Conservation (phyloP, 1,284 basidiomycete species). For the Sanguinoderma infundibulare region DNA sequence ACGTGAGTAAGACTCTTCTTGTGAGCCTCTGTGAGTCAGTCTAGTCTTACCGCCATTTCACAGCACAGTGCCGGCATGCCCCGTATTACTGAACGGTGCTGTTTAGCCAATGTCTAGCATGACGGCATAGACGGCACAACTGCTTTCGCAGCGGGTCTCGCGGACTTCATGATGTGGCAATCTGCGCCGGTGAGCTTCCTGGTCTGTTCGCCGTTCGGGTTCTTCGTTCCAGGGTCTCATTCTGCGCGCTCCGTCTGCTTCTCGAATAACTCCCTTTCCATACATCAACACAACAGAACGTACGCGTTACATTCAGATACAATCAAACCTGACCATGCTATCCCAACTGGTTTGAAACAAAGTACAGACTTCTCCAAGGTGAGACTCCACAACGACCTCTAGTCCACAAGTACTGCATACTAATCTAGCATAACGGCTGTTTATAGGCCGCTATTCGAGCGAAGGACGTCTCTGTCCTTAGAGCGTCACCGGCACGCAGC, state of each 20-base stretch:
- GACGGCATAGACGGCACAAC: too few relatives aligned
- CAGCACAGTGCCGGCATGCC: too few relatives aligned
- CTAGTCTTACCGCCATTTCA: too few relatives aligned
- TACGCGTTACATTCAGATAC: background rate
- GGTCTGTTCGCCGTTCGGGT: background rate
- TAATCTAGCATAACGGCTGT: background rate
- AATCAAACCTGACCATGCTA: background rate
- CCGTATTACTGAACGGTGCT: too few relatives aligned
- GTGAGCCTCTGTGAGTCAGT: too few relatives aligned
- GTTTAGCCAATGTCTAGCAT: too few relatives aligned
- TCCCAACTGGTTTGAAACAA: background rate
- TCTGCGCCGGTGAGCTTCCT: background rate
- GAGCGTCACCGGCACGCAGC: constrained; percentile 15
- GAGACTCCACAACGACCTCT: background rate
- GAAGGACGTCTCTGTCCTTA: background rate
- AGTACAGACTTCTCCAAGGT: background rate
- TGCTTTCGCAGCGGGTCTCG: too few relatives aligned
- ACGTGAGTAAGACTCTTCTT: too few relatives aligned
- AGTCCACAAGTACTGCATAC: background rate
- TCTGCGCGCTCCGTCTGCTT: background rate
- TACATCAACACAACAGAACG: background rate
- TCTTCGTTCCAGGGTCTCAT: background rate
- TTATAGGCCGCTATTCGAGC: background rate
- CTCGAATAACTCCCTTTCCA: too few relatives aligned
- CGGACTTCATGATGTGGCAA: too few relatives aligned